phyloP scores from a whole-genome alignment of 2,329 filamentous ascomycete species.

The Sordariomycetes sp. region DNA sequence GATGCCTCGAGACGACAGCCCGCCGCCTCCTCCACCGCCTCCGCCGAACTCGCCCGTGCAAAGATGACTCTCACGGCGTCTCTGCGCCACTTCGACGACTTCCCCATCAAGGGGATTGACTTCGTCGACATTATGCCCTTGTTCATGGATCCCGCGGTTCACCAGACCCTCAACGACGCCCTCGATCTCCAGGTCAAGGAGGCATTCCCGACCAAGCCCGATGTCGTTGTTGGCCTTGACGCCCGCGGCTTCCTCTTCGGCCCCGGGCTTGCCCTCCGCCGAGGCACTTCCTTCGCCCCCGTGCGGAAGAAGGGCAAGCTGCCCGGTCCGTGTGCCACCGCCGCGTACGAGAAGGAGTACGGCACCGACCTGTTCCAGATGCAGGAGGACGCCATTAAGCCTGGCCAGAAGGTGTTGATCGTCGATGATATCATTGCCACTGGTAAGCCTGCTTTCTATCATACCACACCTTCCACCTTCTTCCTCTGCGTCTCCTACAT shows the following conservation, averaged over 20 bases:
- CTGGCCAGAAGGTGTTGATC: conserved; percentile 80
- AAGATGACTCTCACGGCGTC: conserved; percentile 61
- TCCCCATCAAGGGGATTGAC: conserved; percentile 82
- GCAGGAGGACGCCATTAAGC: conserved; percentile 74
- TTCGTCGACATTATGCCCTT: conserved; percentile 98
- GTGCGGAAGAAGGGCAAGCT: conserved; percentile 95
- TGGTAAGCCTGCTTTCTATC: conserved; percentile 45
- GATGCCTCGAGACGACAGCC: conserved; percentile 55
- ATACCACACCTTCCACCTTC: not conserved
- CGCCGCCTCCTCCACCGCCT: conserved; percentile 48
- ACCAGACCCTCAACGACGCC: conserved; percentile 68
- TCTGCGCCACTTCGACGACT: conserved; percentile 82
- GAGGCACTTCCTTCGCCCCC: conserved; percentile 81
- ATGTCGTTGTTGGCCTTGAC: conserved; percentile 89
- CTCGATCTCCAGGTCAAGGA: conserved; percentile 73
- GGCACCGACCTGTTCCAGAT: conserved; percentile 94
- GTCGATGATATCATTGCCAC: conserved; percentile 99
- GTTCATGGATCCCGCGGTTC: conserved; percentile 67
- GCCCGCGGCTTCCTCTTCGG: conserved; percentile 94
- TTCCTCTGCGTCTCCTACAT: conserved; percentile 5
- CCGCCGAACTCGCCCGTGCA: conserved; percentile 57
- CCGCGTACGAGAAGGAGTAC: conserved; percentile 90
- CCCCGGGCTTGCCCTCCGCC: conserved; percentile 70
- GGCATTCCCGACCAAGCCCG: conserved; percentile 56
- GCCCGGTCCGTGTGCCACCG: conserved; percentile 77